Evolutionary conservation across 257 asterid species (phyloP).

Genomic region (Przewalskia tangutica): DNA sequence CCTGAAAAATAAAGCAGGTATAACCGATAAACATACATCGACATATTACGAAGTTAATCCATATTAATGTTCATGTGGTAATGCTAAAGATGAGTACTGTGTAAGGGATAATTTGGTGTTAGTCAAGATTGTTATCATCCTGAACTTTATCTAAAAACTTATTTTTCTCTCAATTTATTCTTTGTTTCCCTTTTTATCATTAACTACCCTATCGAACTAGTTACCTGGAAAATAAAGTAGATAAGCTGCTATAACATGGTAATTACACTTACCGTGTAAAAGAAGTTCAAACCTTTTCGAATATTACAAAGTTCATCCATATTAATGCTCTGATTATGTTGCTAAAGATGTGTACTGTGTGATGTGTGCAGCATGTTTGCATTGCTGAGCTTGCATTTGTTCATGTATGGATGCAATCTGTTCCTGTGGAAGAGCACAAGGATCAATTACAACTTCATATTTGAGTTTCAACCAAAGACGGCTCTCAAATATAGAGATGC

Average conservation of each 20-base stretch:
- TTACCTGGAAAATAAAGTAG: background rate
- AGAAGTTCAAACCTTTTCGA: background rate
- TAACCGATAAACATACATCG: too few species aligned
- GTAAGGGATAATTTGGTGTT: too few species aligned
- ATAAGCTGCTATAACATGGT: background rate
- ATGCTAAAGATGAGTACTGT: too few species aligned
- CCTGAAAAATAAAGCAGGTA: background rate
- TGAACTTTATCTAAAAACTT: background rate
- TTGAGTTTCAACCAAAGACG: constrained; percentile 57
- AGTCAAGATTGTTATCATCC: background rate
- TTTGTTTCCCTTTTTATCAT: too few species aligned
- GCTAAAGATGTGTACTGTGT: background rate
- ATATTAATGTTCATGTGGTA: too few species aligned
- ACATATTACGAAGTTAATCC: too few species aligned
- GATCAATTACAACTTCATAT: constrained; percentile 78
- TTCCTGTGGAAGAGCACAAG: constrained; percentile 80
- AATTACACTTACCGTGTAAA: background rate
- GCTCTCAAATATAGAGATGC: constrained; percentile 84
- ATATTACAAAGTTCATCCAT: background rate
- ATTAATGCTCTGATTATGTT: background rate
- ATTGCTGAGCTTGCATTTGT: constrained; percentile 77
- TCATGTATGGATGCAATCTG: constrained; percentile 86
- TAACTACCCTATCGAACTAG: background rate
- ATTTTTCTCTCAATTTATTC: too few species aligned
- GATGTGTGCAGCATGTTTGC: constrained; percentile 84